These are phyloP conservation scores for Akanthomyces muscarius DNA, from an alignment of 2,329 filamentous ascomycete genomes.

Conservation along the genomic window DNA sequence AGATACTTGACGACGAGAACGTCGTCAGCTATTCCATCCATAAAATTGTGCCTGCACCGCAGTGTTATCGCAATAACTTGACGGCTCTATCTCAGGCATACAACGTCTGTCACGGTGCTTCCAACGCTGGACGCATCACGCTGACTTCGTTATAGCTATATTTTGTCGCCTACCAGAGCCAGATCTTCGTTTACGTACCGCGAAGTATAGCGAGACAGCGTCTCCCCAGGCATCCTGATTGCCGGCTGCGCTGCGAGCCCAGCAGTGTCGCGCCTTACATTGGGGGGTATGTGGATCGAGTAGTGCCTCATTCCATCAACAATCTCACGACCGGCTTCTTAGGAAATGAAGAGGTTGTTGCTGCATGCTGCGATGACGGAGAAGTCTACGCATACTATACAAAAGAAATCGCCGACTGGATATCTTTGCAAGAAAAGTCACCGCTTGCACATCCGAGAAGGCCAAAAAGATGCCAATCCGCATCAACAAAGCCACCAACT, in stretches of 20 bases:
- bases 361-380: constrained; percentile 68
- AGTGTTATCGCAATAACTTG: constrained; percentile 49
- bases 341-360: constrained; percentile 64
- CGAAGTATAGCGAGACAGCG: constrained; percentile 43
- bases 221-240: constrained; percentile 45
- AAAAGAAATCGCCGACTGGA: constrained; percentile 43
- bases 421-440: constrained; percentile 28
- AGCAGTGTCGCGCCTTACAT: constrained; percentile 38
- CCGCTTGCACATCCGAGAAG: not conserved
- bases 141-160: constrained; percentile 44
- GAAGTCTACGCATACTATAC: constrained; percentile 70
- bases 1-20: constrained; percentile 18
- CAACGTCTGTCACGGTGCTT: constrained; percentile 40
- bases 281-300: constrained; percentile 50
- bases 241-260: constrained; percentile 45
- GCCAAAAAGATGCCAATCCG: constrained; percentile 7
- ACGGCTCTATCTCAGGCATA: constrained; percentile 54
- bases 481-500: constrained; percentile 22
- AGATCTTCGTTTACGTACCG: constrained; percentile 55
- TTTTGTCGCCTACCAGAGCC: constrained; percentile 54
- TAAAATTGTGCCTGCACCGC: constrained; percentile 22
- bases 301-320: constrained; percentile 61
- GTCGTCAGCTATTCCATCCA: not conserved
- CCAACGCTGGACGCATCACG: not conserved
- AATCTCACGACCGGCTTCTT: constrained; percentile 65